phyloP scores from a whole-genome alignment of 805 yeast genomes.

The Spathaspora sp. region DNA sequence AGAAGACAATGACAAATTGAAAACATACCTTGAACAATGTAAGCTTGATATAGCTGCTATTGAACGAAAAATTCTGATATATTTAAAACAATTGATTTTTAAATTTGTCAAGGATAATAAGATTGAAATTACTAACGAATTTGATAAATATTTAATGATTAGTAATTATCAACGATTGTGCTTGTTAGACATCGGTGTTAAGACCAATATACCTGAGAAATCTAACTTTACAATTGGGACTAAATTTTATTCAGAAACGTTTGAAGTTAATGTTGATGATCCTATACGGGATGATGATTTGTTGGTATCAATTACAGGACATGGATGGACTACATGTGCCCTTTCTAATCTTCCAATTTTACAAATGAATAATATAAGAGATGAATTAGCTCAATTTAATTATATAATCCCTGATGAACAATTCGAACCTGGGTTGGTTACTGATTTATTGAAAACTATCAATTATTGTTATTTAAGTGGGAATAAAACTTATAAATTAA shows the following conservation, averaged over 20 bases:
- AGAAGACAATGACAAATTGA: background rate
- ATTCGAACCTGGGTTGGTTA: conserved; percentile 8
- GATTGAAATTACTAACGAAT: conserved; percentile 8
- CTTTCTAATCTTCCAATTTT: conserved; percentile 35
- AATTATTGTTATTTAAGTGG: conserved; percentile 36
- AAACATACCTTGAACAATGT: background rate
- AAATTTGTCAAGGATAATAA: conserved; percentile 4
- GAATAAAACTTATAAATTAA: conserved; percentile 23
- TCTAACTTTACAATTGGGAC: conserved; percentile 22
- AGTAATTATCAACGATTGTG: conserved; percentile 10
- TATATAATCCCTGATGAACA: conserved; percentile 16
- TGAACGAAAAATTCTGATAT: conserved; percentile 1
- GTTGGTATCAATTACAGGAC: conserved; percentile 26
- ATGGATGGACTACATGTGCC: conserved; percentile 35
- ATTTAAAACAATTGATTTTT: conserved; percentile 4
- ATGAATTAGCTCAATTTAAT: conserved; percentile 28
- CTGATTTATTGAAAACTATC: conserved; percentile 17
- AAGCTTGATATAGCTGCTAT: background rate
- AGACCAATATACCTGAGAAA: conserved; percentile 12
- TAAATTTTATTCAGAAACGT: conserved; percentile 30
- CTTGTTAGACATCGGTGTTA: conserved; percentile 2
- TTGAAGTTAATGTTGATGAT: conserved; percentile 15
- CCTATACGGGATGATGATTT: conserved; percentile 12
- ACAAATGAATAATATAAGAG: conserved; percentile 27
- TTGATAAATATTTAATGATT: conserved; percentile 21